Percentiles rank a stretch among this genome's conserved stretches.
Conservation (phyloP, 1,284 basidiomycete genomes). For the Quambalaria eucalypti region DNA sequence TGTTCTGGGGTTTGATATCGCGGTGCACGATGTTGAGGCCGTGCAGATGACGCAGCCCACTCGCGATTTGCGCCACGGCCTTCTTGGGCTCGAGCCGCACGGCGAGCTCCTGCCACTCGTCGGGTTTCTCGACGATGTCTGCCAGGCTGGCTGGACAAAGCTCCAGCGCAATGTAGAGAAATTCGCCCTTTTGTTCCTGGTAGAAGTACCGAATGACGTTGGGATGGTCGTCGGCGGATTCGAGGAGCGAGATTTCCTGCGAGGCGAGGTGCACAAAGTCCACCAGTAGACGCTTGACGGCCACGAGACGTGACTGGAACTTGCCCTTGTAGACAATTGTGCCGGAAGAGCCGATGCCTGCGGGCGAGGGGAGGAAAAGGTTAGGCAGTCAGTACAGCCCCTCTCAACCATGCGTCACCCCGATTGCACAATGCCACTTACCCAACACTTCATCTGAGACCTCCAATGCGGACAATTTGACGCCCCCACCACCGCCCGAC, state of each 20-base stretch:
- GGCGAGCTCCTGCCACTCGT: slow-evolving; percentile 29
- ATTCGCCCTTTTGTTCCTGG: slow-evolving; percentile 67
- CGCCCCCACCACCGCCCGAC: neutral
- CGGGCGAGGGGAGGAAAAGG: slow-evolving; percentile 52
- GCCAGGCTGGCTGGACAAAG: slow-evolving; percentile 89
- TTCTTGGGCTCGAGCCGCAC: slow-evolving; percentile 61
- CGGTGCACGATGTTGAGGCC: slow-evolving; percentile 91
- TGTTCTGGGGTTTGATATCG: slow-evolving; percentile 98
- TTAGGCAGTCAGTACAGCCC: no score
- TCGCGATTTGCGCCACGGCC: slow-evolving; percentile 76
- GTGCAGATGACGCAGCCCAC: slow-evolving; percentile 81
- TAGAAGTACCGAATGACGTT: slow-evolving; percentile 96
- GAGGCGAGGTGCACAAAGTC: slow-evolving; percentile 92
- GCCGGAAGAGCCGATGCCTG: slow-evolving; percentile 91
- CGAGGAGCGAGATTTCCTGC: slow-evolving; percentile 85
- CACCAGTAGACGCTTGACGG: slow-evolving; percentile 86
- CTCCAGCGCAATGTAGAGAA: slow-evolving; percentile 94
- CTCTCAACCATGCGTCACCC: no score
- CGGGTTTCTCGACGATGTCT: slow-evolving; percentile 67
- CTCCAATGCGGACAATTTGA: slow-evolving; percentile 11
- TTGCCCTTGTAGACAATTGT: slow-evolving; percentile 90
- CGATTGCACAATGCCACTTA: no score
- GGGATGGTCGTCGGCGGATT: slow-evolving; percentile 80
- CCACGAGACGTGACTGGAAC: slow-evolving; percentile 87
- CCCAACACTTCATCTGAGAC: slow-evolving; percentile 43